Percentiles rank a stretch among this genome's conserved stretches.
Conservation (phyloP, 164 flowering plant species). For the Berberis thunbergii region DNA sequence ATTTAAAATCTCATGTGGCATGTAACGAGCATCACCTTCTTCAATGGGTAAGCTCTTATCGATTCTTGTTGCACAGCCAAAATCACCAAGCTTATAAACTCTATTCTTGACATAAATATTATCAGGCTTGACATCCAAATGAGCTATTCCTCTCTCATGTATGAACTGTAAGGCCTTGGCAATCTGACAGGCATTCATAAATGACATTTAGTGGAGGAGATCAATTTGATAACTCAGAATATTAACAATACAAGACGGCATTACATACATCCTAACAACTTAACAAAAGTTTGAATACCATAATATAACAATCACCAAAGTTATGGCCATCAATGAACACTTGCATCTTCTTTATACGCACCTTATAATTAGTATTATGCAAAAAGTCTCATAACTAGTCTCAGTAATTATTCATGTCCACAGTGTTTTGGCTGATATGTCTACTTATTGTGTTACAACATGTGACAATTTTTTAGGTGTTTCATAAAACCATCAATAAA, state of each 20-base stretch:
- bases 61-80: constrained; percentile 84
- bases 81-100: constrained; percentile 89
- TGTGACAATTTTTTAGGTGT: too few species aligned
- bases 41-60: constrained; percentile 74
- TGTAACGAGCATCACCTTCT: constrained; percentile 96
- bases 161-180: constrained; percentile 74
- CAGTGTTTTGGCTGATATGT: too few species aligned
- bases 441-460: too few species aligned
- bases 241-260: neutral
- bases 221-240: neutral
- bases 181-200: constrained; percentile 35
- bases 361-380: too few species aligned
- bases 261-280: too few species aligned
- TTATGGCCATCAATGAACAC: too few species aligned
- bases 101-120: constrained; percentile 88
- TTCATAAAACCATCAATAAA: neutral
- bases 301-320: too few species aligned
- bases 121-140: constrained; percentile 86
- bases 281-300: too few species aligned
- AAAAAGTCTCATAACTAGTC: too few species aligned
- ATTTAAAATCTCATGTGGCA: constrained; percentile 91
- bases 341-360: too few species aligned
- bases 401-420: too few species aligned
- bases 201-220: neutral
- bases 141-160: constrained; percentile 76